A percentile compares a stretch with the other conserved stretches of the same genome.
phyloP scores from a whole-genome alignment of 805 yeast species.

The Saccharomyces kudriavzevii region DNA sequence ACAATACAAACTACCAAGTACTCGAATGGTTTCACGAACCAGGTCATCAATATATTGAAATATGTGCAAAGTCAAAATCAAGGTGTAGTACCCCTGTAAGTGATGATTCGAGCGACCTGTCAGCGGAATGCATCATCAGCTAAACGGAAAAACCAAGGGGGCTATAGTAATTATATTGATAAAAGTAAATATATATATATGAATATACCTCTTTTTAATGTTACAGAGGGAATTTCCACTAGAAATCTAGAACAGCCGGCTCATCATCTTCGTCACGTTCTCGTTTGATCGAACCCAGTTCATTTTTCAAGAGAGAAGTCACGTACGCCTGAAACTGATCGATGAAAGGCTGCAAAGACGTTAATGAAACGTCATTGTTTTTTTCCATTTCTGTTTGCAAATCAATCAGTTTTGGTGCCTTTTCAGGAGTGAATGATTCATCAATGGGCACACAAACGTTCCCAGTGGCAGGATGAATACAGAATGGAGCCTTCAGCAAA shows the following conservation, averaged over 20 bases:
- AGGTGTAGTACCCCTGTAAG: neutral
- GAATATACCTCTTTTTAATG: neutral
- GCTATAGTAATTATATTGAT: neutral
- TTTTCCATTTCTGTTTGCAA: constrained; percentile 58
- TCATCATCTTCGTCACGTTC: constrained; percentile 31
- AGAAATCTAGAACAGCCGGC: neutral
- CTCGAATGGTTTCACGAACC: constrained; percentile 64
- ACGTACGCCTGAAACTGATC: constrained; percentile 61
- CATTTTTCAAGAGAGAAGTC: constrained; percentile 46
- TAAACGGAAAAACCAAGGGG: neutral
- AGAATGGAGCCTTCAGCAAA: constrained; percentile 90
- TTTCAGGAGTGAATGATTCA: constrained; percentile 57
- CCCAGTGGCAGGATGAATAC: constrained; percentile 94
- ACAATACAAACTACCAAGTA: constrained; percentile 44
- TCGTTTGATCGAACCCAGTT: constrained; percentile 34
- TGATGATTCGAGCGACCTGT: neutral
- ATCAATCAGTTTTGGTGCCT: constrained; percentile 65
- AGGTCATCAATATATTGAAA: constrained; percentile 33
- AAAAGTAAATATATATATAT: neutral
- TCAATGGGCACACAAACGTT: constrained; percentile 82
- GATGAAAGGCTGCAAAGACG: constrained; percentile 64
- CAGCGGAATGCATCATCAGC: neutral
- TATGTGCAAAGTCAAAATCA: constrained; percentile 7
- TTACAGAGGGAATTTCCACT: neutral
- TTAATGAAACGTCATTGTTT: constrained; percentile 41